Conservation (phyloP, 805 yeast species). For the Candida boleticola region DNA sequence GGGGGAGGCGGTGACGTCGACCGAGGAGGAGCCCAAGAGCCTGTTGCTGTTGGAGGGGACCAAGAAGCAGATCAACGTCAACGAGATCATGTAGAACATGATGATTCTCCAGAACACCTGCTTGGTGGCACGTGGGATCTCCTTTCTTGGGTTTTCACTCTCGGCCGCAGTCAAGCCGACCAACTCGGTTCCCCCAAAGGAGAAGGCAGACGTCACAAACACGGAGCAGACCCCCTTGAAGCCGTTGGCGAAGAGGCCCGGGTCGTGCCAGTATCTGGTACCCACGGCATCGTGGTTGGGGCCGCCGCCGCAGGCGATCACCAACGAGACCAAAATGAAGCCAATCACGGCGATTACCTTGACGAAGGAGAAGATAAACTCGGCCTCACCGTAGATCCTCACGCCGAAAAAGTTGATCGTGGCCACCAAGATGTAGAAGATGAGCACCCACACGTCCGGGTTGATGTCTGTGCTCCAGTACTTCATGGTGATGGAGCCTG, state of each 20-base stretch:
- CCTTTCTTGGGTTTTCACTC: constrained; percentile 60
- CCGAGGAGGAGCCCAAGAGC: constrained; percentile 42
- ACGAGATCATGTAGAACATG: constrained; percentile 61
- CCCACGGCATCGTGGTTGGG: constrained; percentile 19
- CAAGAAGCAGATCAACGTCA: constrained; percentile 57
- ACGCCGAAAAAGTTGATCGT: constrained; percentile 54
- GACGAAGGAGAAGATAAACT: constrained; percentile 22
- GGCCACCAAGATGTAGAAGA: constrained; percentile 52
- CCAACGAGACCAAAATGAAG: constrained; percentile 28
- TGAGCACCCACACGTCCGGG: constrained; percentile 57
- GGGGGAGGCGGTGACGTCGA: constrained; percentile 37
- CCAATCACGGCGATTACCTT: constrained; percentile 28
- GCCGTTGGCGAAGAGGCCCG: constrained; percentile 21
- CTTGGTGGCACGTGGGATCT: constrained; percentile 72
- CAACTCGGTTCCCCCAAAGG: constrained; percentile 74
- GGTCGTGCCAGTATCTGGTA: constrained; percentile 20
- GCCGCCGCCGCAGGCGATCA: constrained; percentile 30
- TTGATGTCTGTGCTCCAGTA: constrained; percentile 52
- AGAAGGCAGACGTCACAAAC: constrained; percentile 73
- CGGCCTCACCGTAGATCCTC: constrained; percentile 43
- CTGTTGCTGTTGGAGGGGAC: constrained; percentile 63
- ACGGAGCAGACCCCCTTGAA: constrained; percentile 23
- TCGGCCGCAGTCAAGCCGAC: constrained; percentile 79
- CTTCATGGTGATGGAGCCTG: constrained; percentile 55
- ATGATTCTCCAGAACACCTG: constrained; percentile 83